Percentiles rank a stretch among this genome's conserved stretches.
These are phyloP conservation scores for Sugiyamaella japonica DNA, from an alignment of 1,139 yeast genomes.

Conservation along the genomic window DNA sequence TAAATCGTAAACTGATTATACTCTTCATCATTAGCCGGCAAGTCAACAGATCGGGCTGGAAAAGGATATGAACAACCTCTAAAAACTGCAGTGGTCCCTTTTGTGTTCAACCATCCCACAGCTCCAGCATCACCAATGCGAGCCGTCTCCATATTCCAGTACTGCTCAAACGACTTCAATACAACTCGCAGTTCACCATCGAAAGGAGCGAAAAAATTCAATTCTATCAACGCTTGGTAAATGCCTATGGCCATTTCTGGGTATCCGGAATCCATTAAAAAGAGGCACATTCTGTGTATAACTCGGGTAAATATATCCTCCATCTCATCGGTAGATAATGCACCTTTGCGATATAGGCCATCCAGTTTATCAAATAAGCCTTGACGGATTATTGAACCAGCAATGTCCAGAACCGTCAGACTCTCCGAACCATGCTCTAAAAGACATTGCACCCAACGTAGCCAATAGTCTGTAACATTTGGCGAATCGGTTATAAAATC, in stretches of 20 bases:
- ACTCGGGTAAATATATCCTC: constrained; percentile 16
- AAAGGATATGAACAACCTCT: not conserved
- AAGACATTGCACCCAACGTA: constrained; percentile 16
- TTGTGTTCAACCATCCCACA: constrained; percentile 21
- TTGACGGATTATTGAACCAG: constrained; percentile 7
- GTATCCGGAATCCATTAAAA: constrained; percentile 28
- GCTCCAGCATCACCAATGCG: constrained; percentile 29
- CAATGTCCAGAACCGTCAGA: not conserved
- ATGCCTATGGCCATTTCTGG: constrained; percentile 26
- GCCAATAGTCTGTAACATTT: constrained; percentile 20
- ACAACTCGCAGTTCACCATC: not conserved
- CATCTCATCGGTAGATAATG: not conserved
- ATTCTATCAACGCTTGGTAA: constrained; percentile 27
- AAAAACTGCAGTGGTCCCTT: not conserved
- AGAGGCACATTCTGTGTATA: constrained; percentile 18
- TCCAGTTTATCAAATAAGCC: constrained; percentile 17
- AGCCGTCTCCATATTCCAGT: constrained; percentile 28
- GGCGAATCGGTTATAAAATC: constrained; percentile 19
- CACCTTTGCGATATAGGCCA: not conserved
- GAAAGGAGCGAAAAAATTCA: constrained; percentile 23
- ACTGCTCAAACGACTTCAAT: constrained; percentile 20
- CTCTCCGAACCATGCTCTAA: constrained; percentile 1
- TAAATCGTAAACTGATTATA: constrained; percentile 2
- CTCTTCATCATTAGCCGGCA: constrained; percentile 12
- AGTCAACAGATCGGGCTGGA: constrained; percentile 7